Evolutionary conservation across 176 grass and related monocot species (phyloP).

Genomic region (Zea mays): DNA sequence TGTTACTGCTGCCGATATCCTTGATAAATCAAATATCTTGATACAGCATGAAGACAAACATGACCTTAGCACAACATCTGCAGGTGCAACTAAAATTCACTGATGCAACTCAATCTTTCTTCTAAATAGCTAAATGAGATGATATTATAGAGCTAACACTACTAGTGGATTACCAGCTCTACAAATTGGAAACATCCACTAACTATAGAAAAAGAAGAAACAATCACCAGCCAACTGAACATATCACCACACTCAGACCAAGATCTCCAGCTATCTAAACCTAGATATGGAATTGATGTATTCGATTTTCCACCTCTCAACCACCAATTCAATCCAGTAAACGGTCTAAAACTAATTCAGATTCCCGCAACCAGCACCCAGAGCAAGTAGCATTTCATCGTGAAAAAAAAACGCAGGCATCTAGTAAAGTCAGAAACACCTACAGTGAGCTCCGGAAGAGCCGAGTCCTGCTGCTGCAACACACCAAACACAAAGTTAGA

Average conservation of each 20-base stretch:
- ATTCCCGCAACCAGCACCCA: not conserved
- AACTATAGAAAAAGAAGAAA: not conserved
- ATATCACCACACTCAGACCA: not conserved
- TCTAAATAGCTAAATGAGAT: slow-evolving; percentile 17
- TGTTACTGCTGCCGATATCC: not conserved
- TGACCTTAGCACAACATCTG: not conserved
- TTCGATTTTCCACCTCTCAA: not conserved
- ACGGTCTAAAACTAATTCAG: slow-evolving; percentile 18
- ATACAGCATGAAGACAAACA: not conserved
- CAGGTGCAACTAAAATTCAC: not conserved
- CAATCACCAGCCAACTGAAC: not conserved
- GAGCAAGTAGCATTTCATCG: not conserved
- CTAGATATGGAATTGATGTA: not conserved
- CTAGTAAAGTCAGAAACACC: not conserved
- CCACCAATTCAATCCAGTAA: not conserved
- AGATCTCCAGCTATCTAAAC: not conserved
- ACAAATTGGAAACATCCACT: not conserved
- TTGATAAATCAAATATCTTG: not conserved
- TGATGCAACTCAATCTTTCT: not conserved
- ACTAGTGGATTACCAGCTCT: not conserved
- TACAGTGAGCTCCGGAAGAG: slow-evolving; percentile 74
- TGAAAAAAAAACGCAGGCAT: not conserved
- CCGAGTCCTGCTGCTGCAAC: slow-evolving; percentile 54
- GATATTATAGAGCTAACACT: not conserved
- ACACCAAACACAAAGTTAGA: slow-evolving; percentile 23